Conservation (phyloP, 768 basidiomycete genomes). For the Mycena epipterygia region DNA sequence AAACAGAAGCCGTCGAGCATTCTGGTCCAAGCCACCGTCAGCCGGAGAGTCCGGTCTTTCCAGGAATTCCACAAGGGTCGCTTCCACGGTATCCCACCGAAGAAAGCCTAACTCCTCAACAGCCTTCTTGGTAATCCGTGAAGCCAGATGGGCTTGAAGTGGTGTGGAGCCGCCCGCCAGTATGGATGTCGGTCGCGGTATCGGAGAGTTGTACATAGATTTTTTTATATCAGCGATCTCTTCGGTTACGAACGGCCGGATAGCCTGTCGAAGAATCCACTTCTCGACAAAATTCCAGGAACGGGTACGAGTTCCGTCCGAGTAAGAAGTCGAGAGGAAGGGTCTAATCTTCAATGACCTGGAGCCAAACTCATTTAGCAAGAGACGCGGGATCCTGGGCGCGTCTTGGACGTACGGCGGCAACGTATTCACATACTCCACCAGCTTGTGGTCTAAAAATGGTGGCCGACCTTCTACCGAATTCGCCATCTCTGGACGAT, state of each 20-base stretch:
- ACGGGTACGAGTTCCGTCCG: neutral
- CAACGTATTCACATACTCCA: constrained; percentile 12
- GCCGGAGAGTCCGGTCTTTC: constrained; percentile 2
- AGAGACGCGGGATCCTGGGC: too few species aligned
- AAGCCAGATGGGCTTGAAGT: neutral
- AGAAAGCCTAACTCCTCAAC: constrained; percentile 1
- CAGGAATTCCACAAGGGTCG: neutral
- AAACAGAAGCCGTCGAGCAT: neutral
- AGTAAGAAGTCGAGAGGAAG: neutral
- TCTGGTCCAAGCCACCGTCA: neutral
- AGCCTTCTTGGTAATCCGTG: neutral
- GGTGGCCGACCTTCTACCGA: constrained; percentile 11
- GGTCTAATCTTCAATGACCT: constrained; percentile 18
- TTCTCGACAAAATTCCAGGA: constrained; percentile 13
- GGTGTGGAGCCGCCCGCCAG: constrained; percentile 6
- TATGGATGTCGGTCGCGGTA: constrained; percentile 1
- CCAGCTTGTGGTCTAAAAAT: constrained; percentile 18
- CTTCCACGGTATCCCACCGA: neutral
- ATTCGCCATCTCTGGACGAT: constrained; percentile 15
- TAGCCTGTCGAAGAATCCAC: constrained; percentile 12
- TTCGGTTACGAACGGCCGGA: constrained; percentile 8
- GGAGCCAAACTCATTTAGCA: neutral
- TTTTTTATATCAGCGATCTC: constrained; percentile 9
- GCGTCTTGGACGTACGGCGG: constrained; percentile 10
- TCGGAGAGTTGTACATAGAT: constrained; percentile 15